Evolutionary conservation across 78 protist genomes (phyloP), one percentile per base, ranked within the genome.

Genomic region (Dictyostelium purpureum): DNA sequence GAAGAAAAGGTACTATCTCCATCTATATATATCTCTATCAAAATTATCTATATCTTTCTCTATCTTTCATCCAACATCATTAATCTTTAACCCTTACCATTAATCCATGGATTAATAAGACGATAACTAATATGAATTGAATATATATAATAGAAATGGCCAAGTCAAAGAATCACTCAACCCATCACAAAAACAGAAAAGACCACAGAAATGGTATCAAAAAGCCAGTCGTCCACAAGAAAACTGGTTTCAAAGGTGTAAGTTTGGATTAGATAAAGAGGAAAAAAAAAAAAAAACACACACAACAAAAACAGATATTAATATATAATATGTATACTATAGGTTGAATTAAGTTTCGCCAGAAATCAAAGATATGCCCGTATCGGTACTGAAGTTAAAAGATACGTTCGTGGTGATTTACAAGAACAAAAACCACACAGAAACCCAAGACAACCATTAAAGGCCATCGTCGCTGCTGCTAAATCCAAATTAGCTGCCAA

Each of bases 101-200:
- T n/a, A n/a, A n/a, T n/a, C n/a, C n/a, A n/a, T n/a, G n/a, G n/a
- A n/a, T n/a, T n/a, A n/a, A n/a, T n/a, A n/a, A n/a, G n/a, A n/a
- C n/a, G n/a, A n/a, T n/a, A n/a, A n/a, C n/a, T n/a, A n/a, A n/a
- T n/a, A n/a, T n/a, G n/a, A n/a, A n/a, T n/a, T n/a, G n/a, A n/a
- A n/a, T n/a, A n/a, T n/a, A n/a, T n/a, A 61, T 26, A 19, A 54
- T 43, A 81, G 78, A 81, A 71, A 97, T 96, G 98, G 98, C 98
- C 88, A 98, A 97, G 94, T 93, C 97, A 66, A 97, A 96, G 97
- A 98, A 98, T 94, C 98, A 96, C 97, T 96, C 98, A 21, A 89
- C 88, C 76, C 98, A 98, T 93, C 97, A 97, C 90, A 93, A 94
- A 88, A 69, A 79, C 49, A 33, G 90, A 76, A 98, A 97, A 96